Conservation (phyloP, 495 filamentous ascomycete genomes). For the Trichoderma gamsii region DNA sequence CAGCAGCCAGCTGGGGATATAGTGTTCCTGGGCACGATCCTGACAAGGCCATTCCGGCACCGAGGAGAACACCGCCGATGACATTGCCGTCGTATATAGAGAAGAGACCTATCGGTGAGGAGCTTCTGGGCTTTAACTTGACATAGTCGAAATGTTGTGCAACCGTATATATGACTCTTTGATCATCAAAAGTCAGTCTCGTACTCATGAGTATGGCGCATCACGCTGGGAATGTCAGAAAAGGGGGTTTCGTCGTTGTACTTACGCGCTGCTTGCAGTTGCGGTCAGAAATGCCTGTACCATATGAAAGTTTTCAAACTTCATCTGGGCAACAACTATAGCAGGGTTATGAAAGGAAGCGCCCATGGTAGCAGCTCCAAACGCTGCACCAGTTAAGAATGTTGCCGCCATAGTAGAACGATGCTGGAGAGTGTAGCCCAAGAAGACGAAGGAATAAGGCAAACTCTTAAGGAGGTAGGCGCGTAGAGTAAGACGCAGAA, state of each 20-base stretch:
- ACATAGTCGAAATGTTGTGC: conserved; percentile 30
- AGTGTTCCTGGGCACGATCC: conserved; percentile 54
- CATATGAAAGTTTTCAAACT: conserved; percentile 51
- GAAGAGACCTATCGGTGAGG: conserved; percentile 37
- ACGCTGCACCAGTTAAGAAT: conserved; percentile 41
- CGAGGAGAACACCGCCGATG: conserved; percentile 48
- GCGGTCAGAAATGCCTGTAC: conserved; percentile 51
- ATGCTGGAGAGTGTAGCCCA: neutral
- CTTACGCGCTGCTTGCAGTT: conserved; percentile 50
- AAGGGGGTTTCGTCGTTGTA: conserved; percentile 1
- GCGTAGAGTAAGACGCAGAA: neutral
- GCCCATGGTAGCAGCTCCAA: conserved; percentile 49
- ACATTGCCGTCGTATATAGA: conserved; percentile 48
- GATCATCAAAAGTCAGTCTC: neutral
- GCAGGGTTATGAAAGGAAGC: conserved; percentile 48
- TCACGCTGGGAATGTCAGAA: neutral
- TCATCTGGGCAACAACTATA: conserved; percentile 49
- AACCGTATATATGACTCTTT: conserved; percentile 29
- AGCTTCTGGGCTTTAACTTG: conserved; percentile 27
- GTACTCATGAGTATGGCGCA: neutral
- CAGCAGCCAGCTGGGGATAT: conserved; percentile 46
- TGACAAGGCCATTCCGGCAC: conserved; percentile 49
- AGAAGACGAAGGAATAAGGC: neutral
- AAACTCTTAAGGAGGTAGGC: neutral
- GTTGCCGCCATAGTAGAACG: conserved; percentile 21